Percentiles rank a stretch among this genome's conserved stretches.
These are phyloP conservation scores for Talaromyces borbonicus DNA, from an alignment of 495 filamentous ascomycete species.

Conservation along the genomic window DNA sequence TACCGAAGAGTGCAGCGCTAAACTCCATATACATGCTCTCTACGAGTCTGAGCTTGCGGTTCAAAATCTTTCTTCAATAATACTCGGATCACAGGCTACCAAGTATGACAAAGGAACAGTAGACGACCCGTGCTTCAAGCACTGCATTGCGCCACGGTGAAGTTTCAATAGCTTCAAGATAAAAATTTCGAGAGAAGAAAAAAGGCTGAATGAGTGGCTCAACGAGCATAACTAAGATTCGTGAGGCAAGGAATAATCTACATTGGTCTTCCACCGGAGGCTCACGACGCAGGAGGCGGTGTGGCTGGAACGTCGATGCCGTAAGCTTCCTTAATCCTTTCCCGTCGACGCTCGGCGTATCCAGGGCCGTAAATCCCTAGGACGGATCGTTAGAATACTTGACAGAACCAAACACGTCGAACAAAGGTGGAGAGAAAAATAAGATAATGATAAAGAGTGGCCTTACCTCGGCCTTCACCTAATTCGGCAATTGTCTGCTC, in stretches of 20 bases:
- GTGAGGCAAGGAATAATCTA: conserved; percentile 7
- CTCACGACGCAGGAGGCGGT: conserved; percentile 2
- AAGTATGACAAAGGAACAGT: too few species aligned
- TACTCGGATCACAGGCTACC: too few species aligned
- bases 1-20: too few species aligned
- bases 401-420: too few species aligned
- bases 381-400: conserved; percentile 4
- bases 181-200: neutral
- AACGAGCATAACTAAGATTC: neutral
- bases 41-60: too few species aligned
- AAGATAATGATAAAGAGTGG: neutral
- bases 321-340: conserved; percentile 82
- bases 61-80: too few species aligned
- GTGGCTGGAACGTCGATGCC: conserved; percentile 63
- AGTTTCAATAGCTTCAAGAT: too few species aligned
- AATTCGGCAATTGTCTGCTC: conserved; percentile 74
- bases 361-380: conserved; percentile 74
- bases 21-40: too few species aligned
- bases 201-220: conserved; percentile 1
- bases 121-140: too few species aligned
- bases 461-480: conserved; percentile 82
- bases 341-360: conserved; percentile 75
- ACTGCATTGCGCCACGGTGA: too few species aligned
- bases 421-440: too few species aligned
- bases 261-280: neutral